Evolutionary conservation across 352 stramenopile genomes (phyloP).

Genomic region (Phytophthora pseudosyringae): DNA sequence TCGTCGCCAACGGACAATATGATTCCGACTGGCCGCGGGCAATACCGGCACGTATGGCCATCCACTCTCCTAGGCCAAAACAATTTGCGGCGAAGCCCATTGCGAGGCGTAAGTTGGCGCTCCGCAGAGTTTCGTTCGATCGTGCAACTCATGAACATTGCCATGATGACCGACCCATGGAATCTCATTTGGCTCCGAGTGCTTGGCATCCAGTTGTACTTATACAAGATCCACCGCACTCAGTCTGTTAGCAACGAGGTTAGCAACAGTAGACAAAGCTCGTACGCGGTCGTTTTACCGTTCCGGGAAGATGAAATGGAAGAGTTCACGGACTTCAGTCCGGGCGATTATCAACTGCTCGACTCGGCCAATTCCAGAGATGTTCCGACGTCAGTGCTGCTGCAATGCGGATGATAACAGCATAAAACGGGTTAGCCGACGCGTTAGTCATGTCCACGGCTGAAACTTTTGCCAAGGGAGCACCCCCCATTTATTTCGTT

Average conservation of each 20-base stretch:
- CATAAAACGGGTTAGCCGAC: background rate
- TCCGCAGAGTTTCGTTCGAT: slow-evolving; percentile 20
- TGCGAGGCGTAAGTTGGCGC: background rate
- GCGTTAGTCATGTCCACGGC: slow-evolving; percentile 2
- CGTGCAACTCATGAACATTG: slow-evolving; percentile 48
- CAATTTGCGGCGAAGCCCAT: background rate
- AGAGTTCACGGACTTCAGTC: slow-evolving; percentile 31
- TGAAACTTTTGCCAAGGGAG: slow-evolving; percentile 9
- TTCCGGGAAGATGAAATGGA: slow-evolving; percentile 32
- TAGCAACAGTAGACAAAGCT: background rate
- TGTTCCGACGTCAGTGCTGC: slow-evolving; percentile 22
- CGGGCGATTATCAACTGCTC: slow-evolving; percentile 27
- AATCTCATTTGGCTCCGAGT: slow-evolving; percentile 37
- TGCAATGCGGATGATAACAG: slow-evolving; percentile 27
- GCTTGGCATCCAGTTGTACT: slow-evolving; percentile 34
- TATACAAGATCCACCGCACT: slow-evolving; percentile 32
- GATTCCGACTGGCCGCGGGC: background rate
- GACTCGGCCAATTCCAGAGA: slow-evolving; percentile 26
- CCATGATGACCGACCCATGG: slow-evolving; percentile 53
- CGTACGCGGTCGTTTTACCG: slow-evolving; percentile 32
- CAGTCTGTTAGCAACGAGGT: background rate
- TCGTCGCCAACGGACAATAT: slow-evolving; percentile 7
- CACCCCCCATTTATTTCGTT: slow-evolving; percentile 29
- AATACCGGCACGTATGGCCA: background rate
- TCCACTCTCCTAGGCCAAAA: background rate